Evolutionary conservation across 768 basidiomycete genomes (phyloP), one percentile per base, ranked within the genome.

Genomic region (Rhizopogon vesiculosus): DNA sequence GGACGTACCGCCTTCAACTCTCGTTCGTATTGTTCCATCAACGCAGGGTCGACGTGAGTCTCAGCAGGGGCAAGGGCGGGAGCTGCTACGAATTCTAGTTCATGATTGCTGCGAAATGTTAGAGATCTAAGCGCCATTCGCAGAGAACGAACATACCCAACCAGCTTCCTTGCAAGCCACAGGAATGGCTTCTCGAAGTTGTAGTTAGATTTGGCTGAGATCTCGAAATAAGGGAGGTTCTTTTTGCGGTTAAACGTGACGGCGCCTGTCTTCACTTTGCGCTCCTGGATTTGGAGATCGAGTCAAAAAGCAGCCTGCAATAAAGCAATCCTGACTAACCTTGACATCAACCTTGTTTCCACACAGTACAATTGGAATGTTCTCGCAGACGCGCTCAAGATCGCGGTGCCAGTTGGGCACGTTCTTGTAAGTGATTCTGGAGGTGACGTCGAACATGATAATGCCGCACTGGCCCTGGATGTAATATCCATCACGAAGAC

Each of bases 161-260:
- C 95, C 60, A 99, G 82, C 78, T 98, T 99, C 78, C 93, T 85
- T 56, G 93, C 95, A 71, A 98, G 82, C 97, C 97, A 98, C 61
- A 99, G 83, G 92, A 99, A 98, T 49, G 97, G 97, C 74, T 98
- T 98, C 77, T 99, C 97, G 69, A 98, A 98, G 81, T 99, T 99
- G 75, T 98, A 99, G 82, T 99, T 99, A 45, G 95, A 98, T 77
- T 99, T 99, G 53, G 97, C 97, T 0, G 97, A 98, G 64, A 99
- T 98, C 69, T 99, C 97, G 71, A 95, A 99, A 80, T 99, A 99
- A 71, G 98, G 97, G 51, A 99, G 83, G 76, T 96, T 98, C 84
- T 99, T 99, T 91, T 99, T 99, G 70, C 97, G 84, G 82, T 98
- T 97, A 88, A 99, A 99, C 44, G 97, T 99, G 58, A 99, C 97